Percentiles rank a stretch among this genome's conserved stretches.
phyloP scores from a whole-genome alignment of 495 filamentous ascomycete genomes.

The Aspergillus wentii region DNA sequence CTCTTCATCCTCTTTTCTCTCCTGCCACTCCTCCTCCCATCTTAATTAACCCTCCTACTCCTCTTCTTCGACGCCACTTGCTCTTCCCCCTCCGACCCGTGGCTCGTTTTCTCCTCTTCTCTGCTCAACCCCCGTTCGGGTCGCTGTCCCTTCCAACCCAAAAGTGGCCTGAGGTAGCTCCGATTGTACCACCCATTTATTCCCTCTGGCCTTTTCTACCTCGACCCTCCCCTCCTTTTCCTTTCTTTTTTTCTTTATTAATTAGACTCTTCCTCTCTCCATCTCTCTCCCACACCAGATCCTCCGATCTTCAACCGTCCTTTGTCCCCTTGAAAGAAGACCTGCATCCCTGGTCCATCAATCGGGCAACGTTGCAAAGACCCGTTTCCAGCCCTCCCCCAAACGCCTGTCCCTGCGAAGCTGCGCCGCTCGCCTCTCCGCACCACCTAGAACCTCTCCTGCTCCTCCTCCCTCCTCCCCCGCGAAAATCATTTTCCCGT shows the following conservation, averaged over 20 bases:
- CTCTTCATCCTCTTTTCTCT: background rate
- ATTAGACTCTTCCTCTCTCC: slow-evolving; percentile 5
- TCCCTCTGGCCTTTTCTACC: slow-evolving; percentile 6
- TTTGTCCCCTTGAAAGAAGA: too few relatives aligned
- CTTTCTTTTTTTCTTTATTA: slow-evolving; percentile 2
- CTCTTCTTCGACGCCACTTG: background rate
- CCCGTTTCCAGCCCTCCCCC: slow-evolving; percentile 9
- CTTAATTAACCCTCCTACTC: background rate
- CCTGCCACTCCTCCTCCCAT: background rate
- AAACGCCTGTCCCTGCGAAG: slow-evolving; percentile 5
- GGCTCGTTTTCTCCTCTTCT: slow-evolving; percentile 21
- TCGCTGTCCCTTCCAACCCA: too few relatives aligned
- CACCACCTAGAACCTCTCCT: slow-evolving; percentile 1
- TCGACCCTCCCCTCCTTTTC: slow-evolving; percentile 10
- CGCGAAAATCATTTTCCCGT: too few relatives aligned
- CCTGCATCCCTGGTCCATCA: slow-evolving; percentile 7
- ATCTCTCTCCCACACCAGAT: slow-evolving; percentile 1
- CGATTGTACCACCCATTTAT: slow-evolving; percentile 17
- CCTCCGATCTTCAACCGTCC: slow-evolving; percentile 2
- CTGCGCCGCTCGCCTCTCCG: slow-evolving; percentile 3
- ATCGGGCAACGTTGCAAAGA: slow-evolving; percentile 15
- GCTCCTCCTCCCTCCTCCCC: slow-evolving; percentile 1
- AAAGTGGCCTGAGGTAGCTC: slow-evolving; percentile 20
- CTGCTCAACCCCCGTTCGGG: slow-evolving; percentile 12
- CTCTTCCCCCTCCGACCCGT: slow-evolving; percentile 14